Base-by-base conservation (phyloP, 139 green algal species). In the Yamagishiella unicocca region DNA sequence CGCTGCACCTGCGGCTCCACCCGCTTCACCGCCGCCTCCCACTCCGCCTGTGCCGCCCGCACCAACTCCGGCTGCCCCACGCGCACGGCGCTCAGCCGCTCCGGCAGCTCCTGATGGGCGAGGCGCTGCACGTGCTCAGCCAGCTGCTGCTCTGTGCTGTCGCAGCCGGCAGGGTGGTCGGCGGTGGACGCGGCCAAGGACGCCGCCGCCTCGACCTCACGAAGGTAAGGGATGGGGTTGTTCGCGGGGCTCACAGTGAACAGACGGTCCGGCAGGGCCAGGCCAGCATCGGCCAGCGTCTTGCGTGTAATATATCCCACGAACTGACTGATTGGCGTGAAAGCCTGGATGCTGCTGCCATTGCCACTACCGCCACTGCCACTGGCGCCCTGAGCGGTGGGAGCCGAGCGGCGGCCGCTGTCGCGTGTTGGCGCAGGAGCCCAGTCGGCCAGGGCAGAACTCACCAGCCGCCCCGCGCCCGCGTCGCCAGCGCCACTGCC, bases 1-100 rank as follows among this genome's bases (percentile, higher is more conserved):
- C 70, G 53, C 31, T 68, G 35, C 43, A 91, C 45, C 43, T 66
- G 73, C 73, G 73, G 45, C 7, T 14, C 73, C 19, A 81, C 22
- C 45, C 45, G 43, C 45, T 14, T 43, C 45, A 64, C 73, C 29
- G 73, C 73, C 2, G 7, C n/a, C n/a, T 81, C 45, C 73, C 73
- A 81, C 45, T 81, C 73, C n/a, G 2, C 45, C 45, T n/a, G 43
- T n/a, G 73, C 73, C n/a, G 73, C 73, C 9, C 2, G 21, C 0
- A 58, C 71, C 42, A 42, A 33, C 4, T 9, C 45, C 29, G 43
- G 43, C n/a, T n/a, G 73, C 1, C 4, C 10, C 29, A 14, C 8
- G 5, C 73, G 73, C n/a, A 43, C 45, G 37, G 12, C n/a, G 9
- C 19, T 19, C 73, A 81, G 73, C 62, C 29, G 87, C 61, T 45